Base-by-base conservation (phyloP, 2,329 filamentous ascomycete species). In the Paraphoma chrysanthemicola region DNA sequence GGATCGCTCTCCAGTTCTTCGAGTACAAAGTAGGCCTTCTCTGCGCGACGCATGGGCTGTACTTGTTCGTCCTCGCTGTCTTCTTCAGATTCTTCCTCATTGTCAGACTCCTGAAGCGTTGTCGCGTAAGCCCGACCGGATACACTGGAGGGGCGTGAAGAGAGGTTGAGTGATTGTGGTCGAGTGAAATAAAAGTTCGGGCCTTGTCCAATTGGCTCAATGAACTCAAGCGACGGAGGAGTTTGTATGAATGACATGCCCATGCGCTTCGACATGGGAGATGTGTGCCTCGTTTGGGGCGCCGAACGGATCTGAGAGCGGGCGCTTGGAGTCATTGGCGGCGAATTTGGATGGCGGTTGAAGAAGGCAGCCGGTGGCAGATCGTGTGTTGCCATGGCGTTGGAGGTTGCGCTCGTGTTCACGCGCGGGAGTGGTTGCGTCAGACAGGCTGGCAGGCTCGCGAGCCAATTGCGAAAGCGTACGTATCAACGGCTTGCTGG, bases 1-100 rank as follows among this genome's bases (percentile, higher is more conserved):
- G 68, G 64, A 46, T 77, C 72, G 60, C 68, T 73, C 47, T 71
- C 68, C 49, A 82, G 57, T 60, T 82, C 80, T 61, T 81, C 78
- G 47, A 82, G 72, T 38, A 74, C 72, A 51, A 82, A 77, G 49
- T 71, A 71, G 48, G 69, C 70, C 30, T 68, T 62, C 18, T 74
- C 66, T 50, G 72, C 61, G 51, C 56, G 60, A 53, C 65, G 71
- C 52, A 63, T 51, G 42, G 67, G 66, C 29, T 46, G 57, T 48
- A 65, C 57, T 47, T 70, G 62, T 47, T 70, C 67, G n/a, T 66
- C 53, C 30, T 66, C 65, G 46, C 64, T 69, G 47, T 74, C 71
- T 6, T 68, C 62, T n/a, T 71, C 70, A 44, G 67, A 66, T 36
- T 59, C 62, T 14, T 59, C 57, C 29, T 65, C 70, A 49, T 68